A percentile compares a stretch with the other conserved stretches of the same genome.
Conservation (phyloP, 2,329 filamentous ascomycete species). For the Clonostachys byssicola region DNA sequence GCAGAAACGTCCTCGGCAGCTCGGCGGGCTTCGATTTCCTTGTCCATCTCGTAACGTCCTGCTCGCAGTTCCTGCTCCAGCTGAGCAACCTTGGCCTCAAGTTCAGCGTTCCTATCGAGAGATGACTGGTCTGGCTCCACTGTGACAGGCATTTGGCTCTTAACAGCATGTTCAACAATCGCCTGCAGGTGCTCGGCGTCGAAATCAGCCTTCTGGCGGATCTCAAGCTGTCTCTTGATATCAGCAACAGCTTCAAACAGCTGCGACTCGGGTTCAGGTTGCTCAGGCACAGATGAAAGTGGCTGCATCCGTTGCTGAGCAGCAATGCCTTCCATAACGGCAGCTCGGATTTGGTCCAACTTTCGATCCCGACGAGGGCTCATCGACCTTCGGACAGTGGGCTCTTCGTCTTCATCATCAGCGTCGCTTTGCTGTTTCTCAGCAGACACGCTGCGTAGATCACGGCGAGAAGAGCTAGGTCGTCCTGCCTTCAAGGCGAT, state of each 20-base stretch:
- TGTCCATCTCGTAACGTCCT: constrained; percentile 42
- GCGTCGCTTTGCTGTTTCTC: constrained; percentile 80
- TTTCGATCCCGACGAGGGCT: constrained; percentile 78
- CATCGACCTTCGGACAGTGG: constrained; percentile 59
- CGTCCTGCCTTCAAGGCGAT: constrained; percentile 54
- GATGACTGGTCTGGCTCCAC: constrained; percentile 46
- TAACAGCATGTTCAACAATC: constrained; percentile 60
- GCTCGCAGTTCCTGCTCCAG: constrained; percentile 52
- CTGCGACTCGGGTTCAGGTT: constrained; percentile 26
- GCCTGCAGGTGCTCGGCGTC: constrained; percentile 49
- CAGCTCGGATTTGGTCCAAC: constrained; percentile 74
- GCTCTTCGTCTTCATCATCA: constrained; percentile 86
- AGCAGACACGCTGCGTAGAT: constrained; percentile 64
- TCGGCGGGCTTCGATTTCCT: constrained; percentile 42
- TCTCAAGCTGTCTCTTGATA: constrained; percentile 45
- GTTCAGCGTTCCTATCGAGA: constrained; percentile 48
- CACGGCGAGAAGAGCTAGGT: constrained; percentile 52
- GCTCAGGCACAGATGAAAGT: constrained; percentile 15
- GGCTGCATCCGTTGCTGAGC: constrained; percentile 42
- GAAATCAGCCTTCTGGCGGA: constrained; percentile 9
- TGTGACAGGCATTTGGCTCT: constrained; percentile 48
- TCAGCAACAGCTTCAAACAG: constrained; percentile 65
- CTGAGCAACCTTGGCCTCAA: constrained; percentile 55
- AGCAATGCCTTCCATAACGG: constrained; percentile 70
- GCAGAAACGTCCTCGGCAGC: constrained; percentile 47